These are phyloP conservation scores for Brassica rapa DNA, from an alignment of 345 rosid species.

Conservation along the genomic window DNA sequence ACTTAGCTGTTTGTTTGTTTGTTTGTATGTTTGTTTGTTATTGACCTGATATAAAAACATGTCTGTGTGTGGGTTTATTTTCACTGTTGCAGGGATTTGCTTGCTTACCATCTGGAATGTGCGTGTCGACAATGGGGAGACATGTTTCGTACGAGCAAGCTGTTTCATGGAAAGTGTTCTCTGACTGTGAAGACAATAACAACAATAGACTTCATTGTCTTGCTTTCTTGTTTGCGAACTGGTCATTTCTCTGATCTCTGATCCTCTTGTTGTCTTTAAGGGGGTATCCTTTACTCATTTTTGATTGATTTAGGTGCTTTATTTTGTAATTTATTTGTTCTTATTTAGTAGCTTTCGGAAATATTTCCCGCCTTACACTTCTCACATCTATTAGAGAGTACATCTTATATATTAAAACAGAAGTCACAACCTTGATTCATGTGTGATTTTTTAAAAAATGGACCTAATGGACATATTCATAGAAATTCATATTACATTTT, in stretches of 20 bases:
- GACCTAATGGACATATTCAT: no score
- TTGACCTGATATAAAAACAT: constrained; percentile 55
- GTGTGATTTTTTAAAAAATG: no score
- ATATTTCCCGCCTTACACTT: no score
- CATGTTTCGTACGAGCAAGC: constrained; percentile 89
- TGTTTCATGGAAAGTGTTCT: constrained; percentile 87
- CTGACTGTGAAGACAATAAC: constrained; percentile 53
- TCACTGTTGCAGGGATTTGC: constrained; percentile 67
- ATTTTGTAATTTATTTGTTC: not conserved
- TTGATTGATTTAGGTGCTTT: constrained; percentile 3
- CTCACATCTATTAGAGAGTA: not conserved
- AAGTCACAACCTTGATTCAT: no score
- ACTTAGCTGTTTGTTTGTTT: not conserved
- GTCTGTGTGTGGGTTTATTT: constrained; percentile 45
- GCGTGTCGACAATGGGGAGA: constrained; percentile 95
- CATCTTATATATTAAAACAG: no score
- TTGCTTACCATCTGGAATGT: constrained; percentile 79
- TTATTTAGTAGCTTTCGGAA: no score
- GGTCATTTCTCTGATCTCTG: constrained; percentile 77
- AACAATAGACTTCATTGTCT: constrained; percentile 70
- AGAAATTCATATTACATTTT: no score
- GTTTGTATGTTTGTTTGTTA: not conserved
- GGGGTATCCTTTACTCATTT: constrained; percentile 12
- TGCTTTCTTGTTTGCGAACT: constrained; percentile 89
- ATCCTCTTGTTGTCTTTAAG: not conserved